phyloP scores from a whole-genome alignment of 306 rosid genomes.

The Vigna radiata region DNA sequence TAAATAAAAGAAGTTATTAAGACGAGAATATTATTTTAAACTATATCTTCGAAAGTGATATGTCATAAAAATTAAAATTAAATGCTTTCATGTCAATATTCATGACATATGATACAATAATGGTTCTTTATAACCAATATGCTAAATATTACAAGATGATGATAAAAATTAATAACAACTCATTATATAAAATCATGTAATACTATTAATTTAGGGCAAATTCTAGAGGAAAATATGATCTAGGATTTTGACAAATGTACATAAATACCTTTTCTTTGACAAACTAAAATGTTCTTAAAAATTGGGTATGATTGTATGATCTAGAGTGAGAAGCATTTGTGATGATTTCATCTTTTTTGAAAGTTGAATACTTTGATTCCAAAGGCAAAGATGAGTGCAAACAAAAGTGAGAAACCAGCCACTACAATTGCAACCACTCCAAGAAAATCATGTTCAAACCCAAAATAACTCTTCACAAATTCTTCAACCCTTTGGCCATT shows the following conservation, averaged over 20 bases:
- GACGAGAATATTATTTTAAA: too few relatives aligned
- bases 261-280: neutral
- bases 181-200: too few relatives aligned
- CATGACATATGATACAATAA: too few relatives aligned
- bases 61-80: too few relatives aligned
- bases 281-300: neutral
- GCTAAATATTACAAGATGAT: too few relatives aligned
- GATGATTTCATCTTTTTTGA: conserved; percentile 62
- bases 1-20: too few relatives aligned
- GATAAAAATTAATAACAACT: too few relatives aligned
- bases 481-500: conserved; percentile 73
- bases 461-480: conserved; percentile 68
- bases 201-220: too few relatives aligned
- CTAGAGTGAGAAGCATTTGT: neutral
- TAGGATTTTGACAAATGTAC: neutral
- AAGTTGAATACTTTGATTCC: conserved; percentile 71
- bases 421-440: conserved; percentile 66
- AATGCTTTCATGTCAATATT: too few relatives aligned
- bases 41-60: too few relatives aligned
- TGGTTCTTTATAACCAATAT: too few relatives aligned
- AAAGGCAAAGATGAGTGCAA: conserved; percentile 70
- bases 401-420: conserved; percentile 67
- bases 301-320: neutral
- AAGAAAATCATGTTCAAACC: conserved; percentile 63
- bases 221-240: neutral